A percentile compares a stretch with the other conserved stretches of the same genome.
Evolutionary conservation across 1,139 yeast genomes (phyloP).

Genomic region (Lodderomyces oxycetoniae): DNA sequence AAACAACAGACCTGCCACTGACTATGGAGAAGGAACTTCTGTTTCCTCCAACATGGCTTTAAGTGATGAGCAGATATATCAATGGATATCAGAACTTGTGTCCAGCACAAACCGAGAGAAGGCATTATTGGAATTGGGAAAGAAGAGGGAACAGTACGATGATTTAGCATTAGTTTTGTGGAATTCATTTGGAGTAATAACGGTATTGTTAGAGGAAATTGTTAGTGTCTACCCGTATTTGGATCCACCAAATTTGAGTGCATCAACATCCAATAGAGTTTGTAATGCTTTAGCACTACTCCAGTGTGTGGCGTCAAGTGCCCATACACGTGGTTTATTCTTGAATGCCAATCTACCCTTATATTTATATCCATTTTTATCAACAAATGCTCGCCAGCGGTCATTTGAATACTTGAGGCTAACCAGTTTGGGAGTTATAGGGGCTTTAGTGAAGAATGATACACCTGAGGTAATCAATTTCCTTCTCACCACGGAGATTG

Average conservation of each 20-base stretch:
- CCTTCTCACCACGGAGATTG: constrained; percentile 86
- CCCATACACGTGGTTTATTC: constrained; percentile 80
- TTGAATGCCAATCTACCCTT: constrained; percentile 88
- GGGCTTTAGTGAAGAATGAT: constrained; percentile 93
- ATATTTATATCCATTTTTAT: constrained; percentile 87
- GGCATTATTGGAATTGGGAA: constrained; percentile 86
- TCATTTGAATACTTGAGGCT: constrained; percentile 90
- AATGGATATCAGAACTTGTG: constrained; percentile 85
- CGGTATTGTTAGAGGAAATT: constrained; percentile 84
- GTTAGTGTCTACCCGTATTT: constrained; percentile 84
- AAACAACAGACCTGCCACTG: no score
- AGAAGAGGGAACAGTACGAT: constrained; percentile 90
- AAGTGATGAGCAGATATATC: constrained; percentile 81
- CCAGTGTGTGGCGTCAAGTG: constrained; percentile 95
- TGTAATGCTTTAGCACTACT: constrained; percentile 92
- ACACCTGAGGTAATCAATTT: constrained; percentile 93
- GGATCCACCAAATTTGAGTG: constrained; percentile 81
- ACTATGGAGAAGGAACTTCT: neutral
- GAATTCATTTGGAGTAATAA: constrained; percentile 97
- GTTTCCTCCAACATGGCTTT: constrained; percentile 36
- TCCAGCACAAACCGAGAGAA: constrained; percentile 90
- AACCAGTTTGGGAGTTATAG: constrained; percentile 93
- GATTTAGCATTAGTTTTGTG: constrained; percentile 90
- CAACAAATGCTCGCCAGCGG: constrained; percentile 85
- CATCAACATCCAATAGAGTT: constrained; percentile 86